phyloP scores from a whole-genome alignment of 148 eudicot species.

The Drosera capensis region DNA sequence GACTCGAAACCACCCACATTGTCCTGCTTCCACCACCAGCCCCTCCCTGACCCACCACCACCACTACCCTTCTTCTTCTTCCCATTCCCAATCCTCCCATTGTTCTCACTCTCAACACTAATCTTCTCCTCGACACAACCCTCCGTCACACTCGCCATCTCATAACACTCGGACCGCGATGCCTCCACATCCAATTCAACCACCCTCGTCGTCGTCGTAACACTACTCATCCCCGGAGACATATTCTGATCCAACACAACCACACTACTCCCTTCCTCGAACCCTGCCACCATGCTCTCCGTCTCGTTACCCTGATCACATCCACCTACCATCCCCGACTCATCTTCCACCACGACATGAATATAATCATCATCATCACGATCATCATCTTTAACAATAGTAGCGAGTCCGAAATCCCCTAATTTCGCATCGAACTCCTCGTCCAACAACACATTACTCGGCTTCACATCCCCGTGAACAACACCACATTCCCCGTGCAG shows the following conservation, averaged over 20 bases:
- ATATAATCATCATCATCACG: conserved; percentile 22
- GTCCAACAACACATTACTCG: conserved; percentile 70
- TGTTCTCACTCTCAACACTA: conserved; percentile 54
- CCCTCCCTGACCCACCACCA: conserved; percentile 46
- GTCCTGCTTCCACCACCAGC: conserved; percentile 99
- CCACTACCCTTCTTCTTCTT: conserved; percentile 48
- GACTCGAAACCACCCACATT: conserved; percentile 40
- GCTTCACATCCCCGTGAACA: conserved; percentile 85
- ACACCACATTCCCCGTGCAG: conserved; percentile 50
- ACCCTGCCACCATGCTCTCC: conserved; percentile 46
- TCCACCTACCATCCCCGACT: conserved; percentile 8
- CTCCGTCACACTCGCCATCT: conserved; percentile 51
- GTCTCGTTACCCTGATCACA: conserved; percentile 35
- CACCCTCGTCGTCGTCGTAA: too few species aligned
- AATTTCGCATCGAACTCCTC: conserved; percentile 50
- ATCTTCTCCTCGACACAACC: conserved; percentile 33
- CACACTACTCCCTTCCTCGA: conserved; percentile 13
- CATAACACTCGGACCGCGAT: conserved; percentile 42
- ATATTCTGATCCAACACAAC: neutral
- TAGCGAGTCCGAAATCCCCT: conserved; percentile 86
- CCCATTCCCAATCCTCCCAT: conserved; percentile 34
- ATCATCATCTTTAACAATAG: conserved; percentile 19
- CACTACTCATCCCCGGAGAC: conserved; percentile 16
- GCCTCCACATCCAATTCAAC: conserved; percentile 32
- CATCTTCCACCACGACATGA: conserved; percentile 13